Conservation (phyloP, 2,329 filamentous ascomycete species). For the Trichoderma afroharzianum region DNA sequence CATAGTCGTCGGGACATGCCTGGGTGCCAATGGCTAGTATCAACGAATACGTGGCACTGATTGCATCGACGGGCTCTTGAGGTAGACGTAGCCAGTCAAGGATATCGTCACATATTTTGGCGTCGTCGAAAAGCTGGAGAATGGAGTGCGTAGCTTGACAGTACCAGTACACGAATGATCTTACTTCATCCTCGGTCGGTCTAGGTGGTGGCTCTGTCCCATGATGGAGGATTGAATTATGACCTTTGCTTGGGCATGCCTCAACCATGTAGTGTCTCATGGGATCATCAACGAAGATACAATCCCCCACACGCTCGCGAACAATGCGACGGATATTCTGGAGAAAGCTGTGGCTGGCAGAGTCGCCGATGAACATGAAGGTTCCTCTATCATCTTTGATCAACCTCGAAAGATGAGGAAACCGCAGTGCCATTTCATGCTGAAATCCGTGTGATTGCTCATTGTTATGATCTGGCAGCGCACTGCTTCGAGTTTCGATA, state of each 20-base stretch:
- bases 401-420: not conserved
- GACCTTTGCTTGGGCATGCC: not conserved
- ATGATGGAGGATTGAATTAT: not conserved
- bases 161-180: not conserved
- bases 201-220: not conserved
- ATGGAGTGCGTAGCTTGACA: not conserved
- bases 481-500: not conserved
- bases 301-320: not conserved
- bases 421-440: not conserved
- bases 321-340: not conserved
- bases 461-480: not conserved
- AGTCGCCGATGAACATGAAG: slow-evolving; percentile 6
- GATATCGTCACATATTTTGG: not conserved
- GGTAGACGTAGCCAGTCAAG: not conserved
- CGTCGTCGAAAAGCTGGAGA: not conserved
- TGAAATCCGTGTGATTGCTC: not conserved
- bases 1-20: not conserved
- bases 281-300: not conserved
- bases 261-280: not conserved
- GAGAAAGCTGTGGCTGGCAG: not conserved
- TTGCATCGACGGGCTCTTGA: not conserved
- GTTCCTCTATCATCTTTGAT: not conserved
- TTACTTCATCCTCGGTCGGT: not conserved
- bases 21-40: not conserved
- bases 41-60: not conserved